These are phyloP conservation scores for Herpotrichia juniperi DNA, from an alignment of 2,329 filamentous ascomycete genomes.

Conservation along the genomic window DNA sequence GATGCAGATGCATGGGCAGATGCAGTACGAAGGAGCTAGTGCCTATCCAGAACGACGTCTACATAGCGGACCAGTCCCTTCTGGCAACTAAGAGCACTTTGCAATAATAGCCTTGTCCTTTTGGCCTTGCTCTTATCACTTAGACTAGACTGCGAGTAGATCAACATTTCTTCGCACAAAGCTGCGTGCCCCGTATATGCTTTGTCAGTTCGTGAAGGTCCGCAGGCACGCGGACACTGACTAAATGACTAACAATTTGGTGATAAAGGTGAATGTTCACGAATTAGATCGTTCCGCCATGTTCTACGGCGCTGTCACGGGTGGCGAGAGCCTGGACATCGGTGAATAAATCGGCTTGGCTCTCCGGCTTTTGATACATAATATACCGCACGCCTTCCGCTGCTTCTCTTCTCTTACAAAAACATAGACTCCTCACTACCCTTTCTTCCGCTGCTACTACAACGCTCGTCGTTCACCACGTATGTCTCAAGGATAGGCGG, in stretches of 20 bases:
- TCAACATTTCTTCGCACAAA: no score
- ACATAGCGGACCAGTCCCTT: no score
- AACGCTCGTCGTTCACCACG: not conserved
- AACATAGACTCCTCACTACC: conserved; percentile 7
- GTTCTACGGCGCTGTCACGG: conserved; percentile 42
- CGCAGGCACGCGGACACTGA: conserved; percentile 13
- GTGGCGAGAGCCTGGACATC: conserved; percentile 22
- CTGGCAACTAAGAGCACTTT: no score
- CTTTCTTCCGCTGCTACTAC: not conserved
- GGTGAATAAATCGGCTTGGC: conserved; percentile 36
- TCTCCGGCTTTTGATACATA: conserved; percentile 27
- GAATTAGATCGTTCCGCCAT: conserved; percentile 21
- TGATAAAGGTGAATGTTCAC: conserved; percentile 24
- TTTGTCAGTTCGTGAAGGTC: conserved; percentile 12
- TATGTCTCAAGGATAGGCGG: conserved; percentile 8
- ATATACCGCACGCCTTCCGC: conserved; percentile 20
- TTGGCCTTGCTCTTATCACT: no score
- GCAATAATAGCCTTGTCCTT: no score
- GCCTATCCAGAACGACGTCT: no score
- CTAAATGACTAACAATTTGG: conserved; percentile 21
- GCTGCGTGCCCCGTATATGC: not conserved
- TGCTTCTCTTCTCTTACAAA: conserved; percentile 6
- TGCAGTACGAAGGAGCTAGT: no score
- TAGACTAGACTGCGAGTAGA: no score
- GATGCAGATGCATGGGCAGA: no score